Conservation (phyloP, 2,329 filamentous ascomycete genomes). For the Alternaria arbusti region DNA sequence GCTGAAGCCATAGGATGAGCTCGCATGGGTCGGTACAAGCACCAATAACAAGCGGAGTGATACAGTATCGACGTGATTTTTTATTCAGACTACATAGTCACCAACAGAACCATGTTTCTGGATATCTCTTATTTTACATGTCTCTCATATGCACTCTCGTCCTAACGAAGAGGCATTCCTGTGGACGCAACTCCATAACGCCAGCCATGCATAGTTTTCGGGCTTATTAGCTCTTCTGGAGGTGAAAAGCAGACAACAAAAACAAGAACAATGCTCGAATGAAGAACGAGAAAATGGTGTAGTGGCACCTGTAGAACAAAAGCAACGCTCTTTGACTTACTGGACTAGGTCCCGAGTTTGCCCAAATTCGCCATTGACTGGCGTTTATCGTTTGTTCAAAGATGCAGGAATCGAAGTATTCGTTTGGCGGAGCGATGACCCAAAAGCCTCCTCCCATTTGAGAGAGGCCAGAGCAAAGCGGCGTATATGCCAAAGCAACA, state of each 20-base stretch:
- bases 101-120: no score
- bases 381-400: background rate
- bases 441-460: background rate
- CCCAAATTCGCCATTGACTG: background rate
- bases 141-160: background rate
- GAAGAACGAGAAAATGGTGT: background rate
- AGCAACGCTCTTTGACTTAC: background rate
- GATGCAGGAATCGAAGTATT: background rate
- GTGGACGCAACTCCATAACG: background rate
- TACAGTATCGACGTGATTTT: no score
- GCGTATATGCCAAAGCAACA: background rate
- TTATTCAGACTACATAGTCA: no score
- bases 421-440: background rate
- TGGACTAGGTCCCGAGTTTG: background rate
- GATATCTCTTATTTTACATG: no score
- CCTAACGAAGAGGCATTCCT: accelerated
- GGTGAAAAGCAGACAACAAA: background rate
- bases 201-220: background rate
- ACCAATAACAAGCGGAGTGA: no score
- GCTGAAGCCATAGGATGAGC: no score
- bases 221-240: background rate
- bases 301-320: background rate
- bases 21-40: no score
- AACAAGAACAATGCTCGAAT: background rate
- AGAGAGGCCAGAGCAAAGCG: background rate